Evolutionary conservation across 257 asterid genomes (phyloP).

Genomic region (Nicotiana knightiana): DNA sequence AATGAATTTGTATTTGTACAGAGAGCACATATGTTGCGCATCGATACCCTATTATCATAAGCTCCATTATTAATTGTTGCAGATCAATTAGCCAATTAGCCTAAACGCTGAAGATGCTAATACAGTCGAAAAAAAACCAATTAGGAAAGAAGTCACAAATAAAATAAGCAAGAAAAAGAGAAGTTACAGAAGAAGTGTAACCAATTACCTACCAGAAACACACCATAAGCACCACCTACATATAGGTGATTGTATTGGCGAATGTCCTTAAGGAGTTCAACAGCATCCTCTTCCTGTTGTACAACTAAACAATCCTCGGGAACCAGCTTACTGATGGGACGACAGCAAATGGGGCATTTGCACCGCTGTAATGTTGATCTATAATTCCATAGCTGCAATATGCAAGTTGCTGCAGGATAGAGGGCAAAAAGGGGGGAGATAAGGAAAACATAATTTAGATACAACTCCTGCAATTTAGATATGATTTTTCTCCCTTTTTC

Average conservation of each 20-base stretch:
- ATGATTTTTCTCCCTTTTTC: background rate
- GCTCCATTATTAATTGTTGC: background rate
- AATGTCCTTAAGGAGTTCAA: constrained; percentile 28
- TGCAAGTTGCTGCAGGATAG: constrained; percentile 36
- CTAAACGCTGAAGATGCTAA: background rate
- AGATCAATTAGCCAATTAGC: background rate
- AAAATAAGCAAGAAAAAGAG: background rate
- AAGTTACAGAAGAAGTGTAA: background rate
- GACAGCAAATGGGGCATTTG: constrained; percentile 53
- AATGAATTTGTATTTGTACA: background rate
- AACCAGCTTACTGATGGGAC: constrained; percentile 33
- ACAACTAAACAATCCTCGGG: constrained; percentile 22
- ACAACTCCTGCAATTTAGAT: background rate
- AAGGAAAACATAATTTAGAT: background rate
- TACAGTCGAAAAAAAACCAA: background rate
- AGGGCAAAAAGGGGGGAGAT: background rate
- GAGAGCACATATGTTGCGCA: background rate
- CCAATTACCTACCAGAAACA: constrained; percentile 31
- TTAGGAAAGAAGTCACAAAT: background rate
- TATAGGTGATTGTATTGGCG: constrained; percentile 41
- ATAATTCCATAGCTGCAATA: constrained; percentile 49
- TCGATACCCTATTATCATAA: background rate
- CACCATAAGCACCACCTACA: constrained; percentile 31
- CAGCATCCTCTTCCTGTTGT: constrained; percentile 27
- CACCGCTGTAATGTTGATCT: constrained; percentile 40